Conservation (phyloP, 2,329 filamentous ascomycete genomes). For the Fusarium oligoseptatum region DNA sequence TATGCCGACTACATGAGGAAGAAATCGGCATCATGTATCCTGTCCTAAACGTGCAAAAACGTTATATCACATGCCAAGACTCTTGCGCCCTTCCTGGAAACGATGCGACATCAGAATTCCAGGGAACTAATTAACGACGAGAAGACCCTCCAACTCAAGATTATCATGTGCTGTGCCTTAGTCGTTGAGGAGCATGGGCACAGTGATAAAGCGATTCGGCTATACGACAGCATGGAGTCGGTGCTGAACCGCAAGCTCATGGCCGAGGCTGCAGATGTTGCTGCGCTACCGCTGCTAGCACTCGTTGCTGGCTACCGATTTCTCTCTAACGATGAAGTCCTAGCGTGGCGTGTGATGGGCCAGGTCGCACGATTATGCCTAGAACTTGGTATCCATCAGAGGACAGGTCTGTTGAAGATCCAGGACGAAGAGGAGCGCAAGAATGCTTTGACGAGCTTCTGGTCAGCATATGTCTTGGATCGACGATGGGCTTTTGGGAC, state of each 20-base stretch:
- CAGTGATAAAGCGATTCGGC: slow-evolving; percentile 77
- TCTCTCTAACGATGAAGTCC: slow-evolving; percentile 84
- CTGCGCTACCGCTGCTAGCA: slow-evolving; percentile 64
- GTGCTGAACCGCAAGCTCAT: slow-evolving; percentile 76
- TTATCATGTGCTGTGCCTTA: slow-evolving; percentile 84
- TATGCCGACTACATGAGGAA: slow-evolving; percentile 87
- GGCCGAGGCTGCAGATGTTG: slow-evolving; percentile 63
- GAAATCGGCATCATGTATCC: slow-evolving; percentile 96
- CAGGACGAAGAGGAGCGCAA: slow-evolving; percentile 76
- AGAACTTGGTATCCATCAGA: slow-evolving; percentile 85
- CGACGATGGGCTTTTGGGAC: slow-evolving; percentile 91
- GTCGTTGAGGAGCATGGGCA: slow-evolving; percentile 84
- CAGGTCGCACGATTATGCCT: slow-evolving; percentile 84
- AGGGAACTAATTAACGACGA: slow-evolving; percentile 60
- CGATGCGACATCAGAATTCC: slow-evolving; percentile 52
- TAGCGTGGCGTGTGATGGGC: slow-evolving; percentile 90
- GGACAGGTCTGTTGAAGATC: slow-evolving; percentile 79
- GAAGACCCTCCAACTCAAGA: slow-evolving; percentile 79
- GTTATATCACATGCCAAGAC: slow-evolving; percentile 78
- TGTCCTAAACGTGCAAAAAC: slow-evolving; percentile 77
- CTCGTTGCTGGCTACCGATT: slow-evolving; percentile 79
- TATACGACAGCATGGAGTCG: slow-evolving; percentile 83
- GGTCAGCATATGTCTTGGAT: slow-evolving; percentile 88
- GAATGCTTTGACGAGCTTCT: slow-evolving; percentile 81
- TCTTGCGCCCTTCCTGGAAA: slow-evolving; percentile 80